Conservation (phyloP, 306 rosid species). For the Dryas octopetala region DNA sequence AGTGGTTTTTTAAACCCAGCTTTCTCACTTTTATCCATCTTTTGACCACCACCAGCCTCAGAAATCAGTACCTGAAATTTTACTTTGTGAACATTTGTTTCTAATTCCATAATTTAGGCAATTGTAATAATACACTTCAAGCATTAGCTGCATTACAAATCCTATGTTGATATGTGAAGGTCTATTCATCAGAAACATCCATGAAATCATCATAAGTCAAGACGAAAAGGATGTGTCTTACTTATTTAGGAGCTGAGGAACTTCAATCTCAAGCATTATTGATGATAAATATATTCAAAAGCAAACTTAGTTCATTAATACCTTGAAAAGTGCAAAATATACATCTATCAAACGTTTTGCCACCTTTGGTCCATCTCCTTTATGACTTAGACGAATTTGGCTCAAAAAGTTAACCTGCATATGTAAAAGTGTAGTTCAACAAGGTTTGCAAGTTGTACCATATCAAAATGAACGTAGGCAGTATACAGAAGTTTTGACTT, state of each 20-base stretch:
- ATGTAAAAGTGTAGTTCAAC: slow-evolving; percentile 17
- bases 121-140: neutral
- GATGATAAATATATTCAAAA: neutral
- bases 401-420: slow-evolving; percentile 88
- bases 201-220: neutral
- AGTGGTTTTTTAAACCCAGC: slow-evolving; percentile 25
- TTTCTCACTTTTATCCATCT: slow-evolving; percentile 46
- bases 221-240: neutral
- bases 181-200: neutral
- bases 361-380: slow-evolving; percentile 90
- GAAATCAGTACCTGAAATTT: slow-evolving; percentile 65
- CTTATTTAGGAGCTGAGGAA: neutral
- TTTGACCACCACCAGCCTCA: slow-evolving; percentile 46
- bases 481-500: neutral
- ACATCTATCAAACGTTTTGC: slow-evolving; percentile 91
- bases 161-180: neutral
- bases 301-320: slow-evolving; percentile 29
- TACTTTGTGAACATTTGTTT: neutral
- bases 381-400: slow-evolving; percentile 74
- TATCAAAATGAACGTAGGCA: slow-evolving; percentile 12
- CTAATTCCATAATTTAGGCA: neutral
- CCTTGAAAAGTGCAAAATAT: slow-evolving; percentile 94
- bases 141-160: neutral
- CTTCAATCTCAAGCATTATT: neutral
- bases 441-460: slow-evolving; percentile 14